Base-by-base conservation (phyloP, 2,329 filamentous ascomycete genomes). In the Exophiala alcalophila region DNA sequence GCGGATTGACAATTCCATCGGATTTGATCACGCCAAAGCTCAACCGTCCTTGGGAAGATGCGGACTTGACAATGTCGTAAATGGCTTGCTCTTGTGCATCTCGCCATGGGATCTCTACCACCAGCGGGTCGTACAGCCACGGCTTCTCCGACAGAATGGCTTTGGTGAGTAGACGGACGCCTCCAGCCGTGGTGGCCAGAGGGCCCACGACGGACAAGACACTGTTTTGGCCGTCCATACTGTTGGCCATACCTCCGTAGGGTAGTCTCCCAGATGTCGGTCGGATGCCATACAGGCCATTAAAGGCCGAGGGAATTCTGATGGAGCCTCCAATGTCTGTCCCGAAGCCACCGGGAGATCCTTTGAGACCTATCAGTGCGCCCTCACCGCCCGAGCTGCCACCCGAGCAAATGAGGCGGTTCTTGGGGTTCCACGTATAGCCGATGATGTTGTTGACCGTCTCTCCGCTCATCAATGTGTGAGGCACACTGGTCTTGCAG, bases 71-170 rank as follows among this genome's bases (percentile, higher is more conserved):
- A 2, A 71, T 59, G 8, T 69, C 61, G 2, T 62, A 53, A 0
- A 62, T 61, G 27, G 60, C 52, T 14, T 60, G 40, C 27, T 63
- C 66, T 20, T 65, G 33, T 3, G 75, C 68, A 16, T 72, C 62
- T 2, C 81, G 72, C 75, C 81, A 87, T 0, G 82, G 83, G 1
- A 87, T 67, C 14, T 83, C 78, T 27, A 79, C 63, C 0, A 82
- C 79, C 0, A 80, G 64, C 0, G 83, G 82, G 58, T 87, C 83
- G 50, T 76, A 64, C 1, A 78, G 61, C 84, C 83, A 87, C 0
- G 83, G 83, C 39, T 77, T 55, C 21, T 72, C 72, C 9, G 65
- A 67, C 1, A 88, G 63, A 2, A 86, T 58, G 0, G 73, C 65
- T 53, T 78, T 72, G 2, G 79, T 69, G 2, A 80, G 56, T 3